Evolutionary conservation across 345 rosid species (phyloP), one percentile per base, ranked within the genome.

Genomic region (Litchi chinensis): DNA sequence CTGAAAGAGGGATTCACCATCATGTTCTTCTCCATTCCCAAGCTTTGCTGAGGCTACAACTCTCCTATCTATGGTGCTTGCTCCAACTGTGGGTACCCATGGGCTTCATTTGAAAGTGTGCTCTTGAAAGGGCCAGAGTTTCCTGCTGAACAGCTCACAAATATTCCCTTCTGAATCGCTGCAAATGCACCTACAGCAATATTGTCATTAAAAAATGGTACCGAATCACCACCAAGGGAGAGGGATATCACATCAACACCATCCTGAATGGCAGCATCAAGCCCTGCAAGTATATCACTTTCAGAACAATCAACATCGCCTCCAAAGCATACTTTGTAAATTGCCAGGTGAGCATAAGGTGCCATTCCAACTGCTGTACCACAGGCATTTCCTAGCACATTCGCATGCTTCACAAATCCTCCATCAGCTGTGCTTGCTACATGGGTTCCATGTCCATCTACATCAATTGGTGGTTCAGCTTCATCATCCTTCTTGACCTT

Each of bases 281-380:
- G 52, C 0, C 84, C 93, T 0, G 91, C 91, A 10, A 91, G 83
- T 65, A 88, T 78, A 50, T 88, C 84, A 26, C 87, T 85, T 12
- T 88, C 89, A 8, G 74, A 54, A 70, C 89, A 91, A 65, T 86
- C 90, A 15, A 73, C 77, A 22, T 77, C 82, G 7, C 83, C 80
- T 18, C 80, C 77, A 79, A 88, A 89, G 67, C 93, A 91, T 22
- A 85, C 89, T 87, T 87, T 88, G 76, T 89, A 91, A 50, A 89
- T 82, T 68, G 90, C 91, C 16, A 91, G 70, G 81, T 90, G 88
- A 43, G 95, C 91, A 46, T 71, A 75, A n/a, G 89, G 82, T 13
- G 95, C 91, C 81, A 91, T 85, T 60, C 93, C 95, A 5, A 76
- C 87, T 8, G 95, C 90, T 7, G 88, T 87, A 13, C 93, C 91